Percentiles rank a stretch among this genome's conserved stretches.
Evolutionary conservation across 129 eudicot species (phyloP).

Genomic region (Tagetes erecta): DNA sequence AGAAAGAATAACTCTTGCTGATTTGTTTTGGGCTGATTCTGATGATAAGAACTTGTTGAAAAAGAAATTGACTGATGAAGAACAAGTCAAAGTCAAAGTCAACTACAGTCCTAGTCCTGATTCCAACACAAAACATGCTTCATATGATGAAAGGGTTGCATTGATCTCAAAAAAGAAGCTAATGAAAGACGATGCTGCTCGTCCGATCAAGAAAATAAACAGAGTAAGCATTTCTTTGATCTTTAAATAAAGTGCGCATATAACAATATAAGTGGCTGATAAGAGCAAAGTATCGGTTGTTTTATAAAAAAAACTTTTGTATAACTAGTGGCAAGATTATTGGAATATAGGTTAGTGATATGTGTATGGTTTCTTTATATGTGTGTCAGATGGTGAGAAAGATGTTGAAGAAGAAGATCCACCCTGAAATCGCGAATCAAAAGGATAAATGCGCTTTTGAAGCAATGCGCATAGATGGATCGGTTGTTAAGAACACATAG

Average conservation of each 20-base stretch:
- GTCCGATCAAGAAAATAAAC: conserved; percentile 54
- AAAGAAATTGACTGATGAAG: conserved; percentile 21
- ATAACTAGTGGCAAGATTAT: not conserved
- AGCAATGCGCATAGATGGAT: conserved; percentile 22
- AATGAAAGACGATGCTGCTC: conserved; percentile 33
- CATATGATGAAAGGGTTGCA: conserved; percentile 26
- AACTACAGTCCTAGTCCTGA: not conserved
- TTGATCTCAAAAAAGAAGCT: conserved; percentile 46
- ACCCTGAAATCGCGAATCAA: conserved; percentile 56
- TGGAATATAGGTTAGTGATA: no score
- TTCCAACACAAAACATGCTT: conserved; percentile 17
- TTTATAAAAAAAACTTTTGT: no score
- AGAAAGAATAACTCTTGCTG: conserved; percentile 76
- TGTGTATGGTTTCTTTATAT: not conserved
- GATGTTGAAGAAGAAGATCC: conserved; percentile 72
- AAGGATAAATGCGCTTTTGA: conserved; percentile 18
- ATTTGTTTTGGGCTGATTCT: conserved; percentile 60
- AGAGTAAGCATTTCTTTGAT: conserved; percentile 39
- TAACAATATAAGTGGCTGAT: no score
- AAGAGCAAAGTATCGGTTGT: no score
- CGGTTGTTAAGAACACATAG: conserved; percentile 21
- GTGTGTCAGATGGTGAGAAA: conserved; percentile 57
- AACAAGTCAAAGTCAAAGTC: conserved; percentile 22
- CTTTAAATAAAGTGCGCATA: not conserved
- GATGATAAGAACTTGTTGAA: conserved; percentile 33